Evolutionary conservation across 495 filamentous ascomycete species (phyloP).

Genomic region (Podospora conica): DNA sequence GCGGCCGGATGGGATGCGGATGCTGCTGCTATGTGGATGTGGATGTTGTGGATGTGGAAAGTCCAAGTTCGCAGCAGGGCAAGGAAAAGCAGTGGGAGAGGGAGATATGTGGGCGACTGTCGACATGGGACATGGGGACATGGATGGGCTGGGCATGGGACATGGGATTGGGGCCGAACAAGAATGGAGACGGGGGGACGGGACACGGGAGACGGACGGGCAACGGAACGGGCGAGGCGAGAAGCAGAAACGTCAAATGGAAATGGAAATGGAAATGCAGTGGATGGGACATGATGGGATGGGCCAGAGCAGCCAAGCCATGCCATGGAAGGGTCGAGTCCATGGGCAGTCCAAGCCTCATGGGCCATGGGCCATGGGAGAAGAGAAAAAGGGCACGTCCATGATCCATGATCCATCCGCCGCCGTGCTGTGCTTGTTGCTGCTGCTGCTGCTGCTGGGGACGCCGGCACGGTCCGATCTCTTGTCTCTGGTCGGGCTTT

Average conservation of each 20-base stretch:
- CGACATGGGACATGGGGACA: neutral
- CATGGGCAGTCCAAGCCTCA: too few relatives aligned
- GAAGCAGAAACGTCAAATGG: constrained; percentile 18
- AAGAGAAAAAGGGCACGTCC: constrained; percentile 12
- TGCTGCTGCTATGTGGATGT: too few relatives aligned
- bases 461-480: constrained; percentile 15
- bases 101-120: constrained; percentile 31
- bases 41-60: too few relatives aligned
- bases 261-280: constrained; percentile 18
- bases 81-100: constrained; percentile 26
- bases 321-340: neutral
- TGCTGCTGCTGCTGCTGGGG: too few relatives aligned
- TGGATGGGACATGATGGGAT: neutral
- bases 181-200: constrained; percentile 33
- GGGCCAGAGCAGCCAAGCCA: too few relatives aligned
- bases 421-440: too few relatives aligned
- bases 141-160: neutral
- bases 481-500: constrained; percentile 10
- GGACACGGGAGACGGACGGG: constrained; percentile 22
- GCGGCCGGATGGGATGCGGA: constrained; percentile 14
- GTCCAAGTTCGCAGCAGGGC: constrained; percentile 19
- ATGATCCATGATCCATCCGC: too few relatives aligned
- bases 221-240: neutral
- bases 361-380: too few relatives aligned
- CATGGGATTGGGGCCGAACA: too few relatives aligned